Evolutionary conservation across 78 protist species (phyloP).

Genomic region (Tieghemostelium lacteum): DNA sequence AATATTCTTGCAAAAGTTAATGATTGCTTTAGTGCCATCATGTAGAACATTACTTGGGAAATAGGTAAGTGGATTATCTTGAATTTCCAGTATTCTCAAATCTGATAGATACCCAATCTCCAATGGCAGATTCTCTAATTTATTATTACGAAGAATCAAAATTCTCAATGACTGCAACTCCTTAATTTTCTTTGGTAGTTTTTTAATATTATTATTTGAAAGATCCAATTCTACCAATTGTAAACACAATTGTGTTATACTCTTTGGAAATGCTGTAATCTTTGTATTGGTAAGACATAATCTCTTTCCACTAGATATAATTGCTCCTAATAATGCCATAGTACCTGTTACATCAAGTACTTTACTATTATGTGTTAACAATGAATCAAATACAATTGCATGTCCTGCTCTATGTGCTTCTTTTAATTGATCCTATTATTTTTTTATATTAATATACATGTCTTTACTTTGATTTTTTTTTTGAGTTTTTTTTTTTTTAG

Average conservation of each 20-base stretch:
- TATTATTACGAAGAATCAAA: slow-evolving; percentile 46
- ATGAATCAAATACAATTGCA: slow-evolving; percentile 81
- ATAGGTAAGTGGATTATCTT: slow-evolving; percentile 50
- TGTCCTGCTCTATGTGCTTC: slow-evolving; percentile 83
- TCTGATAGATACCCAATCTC: slow-evolving; percentile 52
- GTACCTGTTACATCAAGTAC: slow-evolving; percentile 64
- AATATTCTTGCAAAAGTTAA: slow-evolving; percentile 51
- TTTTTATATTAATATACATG: not conserved
- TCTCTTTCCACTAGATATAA: slow-evolving; percentile 51
- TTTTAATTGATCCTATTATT: slow-evolving; percentile 57
- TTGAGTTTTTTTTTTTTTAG: not conserved
- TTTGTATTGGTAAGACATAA: slow-evolving; percentile 10
- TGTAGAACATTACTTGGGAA: slow-evolving; percentile 48
- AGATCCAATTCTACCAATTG: slow-evolving; percentile 65
- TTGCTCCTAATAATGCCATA: slow-evolving; percentile 73
- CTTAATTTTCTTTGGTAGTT: slow-evolving; percentile 37
- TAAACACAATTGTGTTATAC: slow-evolving; percentile 37
- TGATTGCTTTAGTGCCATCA: slow-evolving; percentile 40
- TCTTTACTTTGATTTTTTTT: not conserved
- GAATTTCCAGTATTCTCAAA: slow-evolving; percentile 56
- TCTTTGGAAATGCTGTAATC: slow-evolving; percentile 45
- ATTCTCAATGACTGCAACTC: slow-evolving; percentile 30
- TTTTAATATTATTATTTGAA: slow-evolving; percentile 34
- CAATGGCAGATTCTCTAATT: slow-evolving; percentile 52
- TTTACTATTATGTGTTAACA: slow-evolving; percentile 76